Percentiles rank a stretch among this genome's conserved stretches.
Evolutionary conservation across 257 asterid species (phyloP).

Genomic region (Lavandula angustifolia): DNA sequence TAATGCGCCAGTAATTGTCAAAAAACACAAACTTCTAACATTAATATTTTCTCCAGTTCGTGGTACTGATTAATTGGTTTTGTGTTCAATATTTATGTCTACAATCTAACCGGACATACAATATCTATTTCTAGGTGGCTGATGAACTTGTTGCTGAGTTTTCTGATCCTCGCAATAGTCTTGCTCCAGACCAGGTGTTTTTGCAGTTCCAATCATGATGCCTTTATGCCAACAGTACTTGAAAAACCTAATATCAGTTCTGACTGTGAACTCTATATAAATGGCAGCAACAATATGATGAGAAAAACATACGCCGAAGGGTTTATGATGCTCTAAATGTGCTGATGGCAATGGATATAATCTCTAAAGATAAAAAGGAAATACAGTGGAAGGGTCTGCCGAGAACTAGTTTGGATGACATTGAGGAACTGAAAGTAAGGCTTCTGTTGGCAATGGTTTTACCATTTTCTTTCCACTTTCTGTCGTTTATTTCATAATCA

Average conservation of each 20-base stretch:
- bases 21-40: not conserved
- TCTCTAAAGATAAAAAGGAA: slow-evolving; percentile 94
- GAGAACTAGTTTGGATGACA: slow-evolving; percentile 78
- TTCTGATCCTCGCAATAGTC: slow-evolving; percentile 63
- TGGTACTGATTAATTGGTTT: not conserved
- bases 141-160: slow-evolving; percentile 98
- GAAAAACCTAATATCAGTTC: slow-evolving; percentile 13
- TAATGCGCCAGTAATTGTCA: not conserved
- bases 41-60: not conserved
- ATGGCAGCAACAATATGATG: slow-evolving; percentile 94
- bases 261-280: slow-evolving; percentile 18
- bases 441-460: slow-evolving; percentile 8
- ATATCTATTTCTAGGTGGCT: slow-evolving; percentile 65
- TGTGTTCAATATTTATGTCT: not conserved
- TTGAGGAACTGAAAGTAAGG: slow-evolving; percentile 80
- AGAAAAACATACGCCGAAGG: slow-evolving; percentile 94
- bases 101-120: slow-evolving; percentile 24
- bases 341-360: slow-evolving; percentile 99
- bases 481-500: slow-evolving; percentile 9
- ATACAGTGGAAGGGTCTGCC: slow-evolving; percentile 99
- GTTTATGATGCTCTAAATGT: slow-evolving; percentile 96
- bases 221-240: slow-evolving; percentile 7
- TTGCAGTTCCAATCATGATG: slow-evolving; percentile 20
- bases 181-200: slow-evolving; percentile 86
- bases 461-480: slow-evolving; percentile 13